Evolutionary conservation across 2,329 filamentous ascomycete genomes (phyloP).

Genomic region (Penicillium decumbens): DNA sequence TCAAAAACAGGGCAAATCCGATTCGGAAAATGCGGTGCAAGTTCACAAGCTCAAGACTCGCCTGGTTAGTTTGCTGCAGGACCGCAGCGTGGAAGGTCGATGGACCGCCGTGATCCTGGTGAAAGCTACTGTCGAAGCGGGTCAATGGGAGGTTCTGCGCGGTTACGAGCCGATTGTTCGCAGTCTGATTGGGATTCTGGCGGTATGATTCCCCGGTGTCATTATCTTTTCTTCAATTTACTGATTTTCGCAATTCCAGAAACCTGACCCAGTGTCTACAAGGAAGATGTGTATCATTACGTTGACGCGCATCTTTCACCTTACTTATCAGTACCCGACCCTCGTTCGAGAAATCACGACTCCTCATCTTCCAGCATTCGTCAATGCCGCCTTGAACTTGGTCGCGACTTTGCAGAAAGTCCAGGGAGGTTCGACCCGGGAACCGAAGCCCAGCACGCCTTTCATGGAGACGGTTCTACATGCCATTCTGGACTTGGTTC

Average conservation of each 20-base stretch:
- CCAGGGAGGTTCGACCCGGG: slow-evolving; percentile 32
- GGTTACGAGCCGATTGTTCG: slow-evolving; percentile 70
- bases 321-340: slow-evolving; percentile 77
- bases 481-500: slow-evolving; percentile 66
- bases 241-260: slow-evolving; percentile 47
- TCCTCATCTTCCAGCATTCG: slow-evolving; percentile 69
- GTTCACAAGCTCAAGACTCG: slow-evolving; percentile 79
- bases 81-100: slow-evolving; percentile 67
- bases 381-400: slow-evolving; percentile 67
- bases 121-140: slow-evolving; percentile 76
- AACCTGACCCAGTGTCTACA: slow-evolving; percentile 67
- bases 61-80: slow-evolving; percentile 71
- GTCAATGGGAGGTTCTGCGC: slow-evolving; percentile 76
- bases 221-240: slow-evolving; percentile 4
- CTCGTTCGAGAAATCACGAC: slow-evolving; percentile 83
- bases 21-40: slow-evolving; percentile 63
- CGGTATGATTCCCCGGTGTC: slow-evolving; percentile 46
- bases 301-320: slow-evolving; percentile 75
- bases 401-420: slow-evolving; percentile 44
- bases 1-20: slow-evolving; percentile 57
- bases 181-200: slow-evolving; percentile 68
- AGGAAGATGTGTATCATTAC: slow-evolving; percentile 74
- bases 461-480: slow-evolving; percentile 66
- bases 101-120: slow-evolving; percentile 73
- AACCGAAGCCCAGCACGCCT: slow-evolving; percentile 40